These are phyloP conservation scores for Tuctoria greenei DNA, from an alignment of 176 grass and related monocot species.

Conservation along the genomic window DNA sequence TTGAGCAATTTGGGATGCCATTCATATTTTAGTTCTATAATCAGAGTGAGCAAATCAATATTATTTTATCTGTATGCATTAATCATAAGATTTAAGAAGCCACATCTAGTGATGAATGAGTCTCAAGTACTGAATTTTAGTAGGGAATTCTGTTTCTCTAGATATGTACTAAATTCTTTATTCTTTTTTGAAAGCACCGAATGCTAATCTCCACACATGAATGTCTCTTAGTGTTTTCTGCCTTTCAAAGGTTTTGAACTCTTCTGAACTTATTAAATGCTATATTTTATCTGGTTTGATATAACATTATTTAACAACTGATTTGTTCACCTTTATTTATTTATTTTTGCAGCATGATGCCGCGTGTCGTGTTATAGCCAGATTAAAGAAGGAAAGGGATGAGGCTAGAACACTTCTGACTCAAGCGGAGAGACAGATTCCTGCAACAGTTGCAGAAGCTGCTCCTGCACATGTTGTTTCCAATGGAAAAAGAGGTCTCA, in stretches of 20 bases:
- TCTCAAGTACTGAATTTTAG: not conserved
- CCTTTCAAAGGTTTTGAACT: not conserved
- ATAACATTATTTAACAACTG: not conserved
- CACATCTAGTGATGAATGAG: not conserved
- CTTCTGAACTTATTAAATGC: not conserved
- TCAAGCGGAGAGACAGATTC: conserved; percentile 86
- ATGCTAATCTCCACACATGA: not conserved
- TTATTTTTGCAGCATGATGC: conserved; percentile 84
- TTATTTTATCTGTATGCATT: not conserved
- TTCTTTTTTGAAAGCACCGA: too few species aligned
- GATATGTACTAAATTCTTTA: conserved; percentile 5
- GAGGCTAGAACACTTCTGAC: conserved; percentile 87
- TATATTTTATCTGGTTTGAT: not conserved
- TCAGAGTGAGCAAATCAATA: not conserved
- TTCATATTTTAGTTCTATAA: conserved; percentile 7
- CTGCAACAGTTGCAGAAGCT: conserved; percentile 44
- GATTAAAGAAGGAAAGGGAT: conserved; percentile 99
- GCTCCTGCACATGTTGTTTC: conserved; percentile 50
- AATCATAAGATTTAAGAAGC: not conserved
- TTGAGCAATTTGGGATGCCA: not conserved
- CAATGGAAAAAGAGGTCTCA: conserved; percentile 88
- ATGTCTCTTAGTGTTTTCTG: not conserved
- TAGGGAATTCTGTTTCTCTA: not conserved
- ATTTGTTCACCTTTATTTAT: conserved; percentile 23
- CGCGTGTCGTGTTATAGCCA: conserved; percentile 97